A percentile compares a stretch with the other conserved stretches of the same genome.
Conservation (phyloP, 805 yeast genomes). For the Teunomyces cretensis region DNA sequence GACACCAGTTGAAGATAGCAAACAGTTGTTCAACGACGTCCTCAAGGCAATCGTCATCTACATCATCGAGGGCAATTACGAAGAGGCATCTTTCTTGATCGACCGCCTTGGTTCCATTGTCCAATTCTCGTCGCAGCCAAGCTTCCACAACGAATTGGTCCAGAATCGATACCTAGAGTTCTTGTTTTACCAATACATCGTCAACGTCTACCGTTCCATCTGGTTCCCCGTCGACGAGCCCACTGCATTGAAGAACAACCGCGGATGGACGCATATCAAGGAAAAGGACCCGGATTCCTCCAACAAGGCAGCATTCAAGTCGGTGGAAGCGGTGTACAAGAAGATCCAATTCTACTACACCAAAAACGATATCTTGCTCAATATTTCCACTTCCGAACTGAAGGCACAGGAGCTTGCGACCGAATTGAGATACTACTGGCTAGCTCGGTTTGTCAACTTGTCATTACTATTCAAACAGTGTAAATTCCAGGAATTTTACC, state of each 20-base stretch:
- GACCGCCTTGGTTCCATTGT: slow-evolving; percentile 15
- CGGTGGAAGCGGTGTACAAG: slow-evolving; percentile 17
- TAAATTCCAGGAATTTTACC: slow-evolving; percentile 23
- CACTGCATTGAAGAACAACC: neutral
- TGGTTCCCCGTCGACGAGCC: slow-evolving; percentile 18
- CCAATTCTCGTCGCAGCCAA: slow-evolving; percentile 26
- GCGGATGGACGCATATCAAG: neutral
- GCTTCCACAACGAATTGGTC: slow-evolving; percentile 17
- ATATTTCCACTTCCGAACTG: slow-evolving; percentile 3
- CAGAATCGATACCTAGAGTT: slow-evolving; percentile 29
- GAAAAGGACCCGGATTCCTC: slow-evolving; percentile 5
- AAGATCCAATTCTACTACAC: slow-evolving; percentile 23
- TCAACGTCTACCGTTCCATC: slow-evolving; percentile 18
- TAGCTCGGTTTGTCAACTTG: slow-evolving; percentile 21
- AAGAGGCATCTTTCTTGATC: slow-evolving; percentile 16
- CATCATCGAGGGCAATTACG: slow-evolving; percentile 19
- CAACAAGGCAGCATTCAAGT: slow-evolving; percentile 4
- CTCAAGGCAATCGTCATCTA: slow-evolving; percentile 8
- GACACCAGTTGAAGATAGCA: neutral
- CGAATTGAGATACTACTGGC: slow-evolving; percentile 24
- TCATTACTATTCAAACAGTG: slow-evolving; percentile 24
- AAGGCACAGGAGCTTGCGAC: neutral
- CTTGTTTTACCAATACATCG: slow-evolving; percentile 24
- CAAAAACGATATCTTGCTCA: slow-evolving; percentile 19
- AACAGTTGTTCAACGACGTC: slow-evolving; percentile 2